Evolutionary conservation across 2,329 filamentous ascomycete genomes (phyloP).

Genomic region (Eutypella sp.): DNA sequence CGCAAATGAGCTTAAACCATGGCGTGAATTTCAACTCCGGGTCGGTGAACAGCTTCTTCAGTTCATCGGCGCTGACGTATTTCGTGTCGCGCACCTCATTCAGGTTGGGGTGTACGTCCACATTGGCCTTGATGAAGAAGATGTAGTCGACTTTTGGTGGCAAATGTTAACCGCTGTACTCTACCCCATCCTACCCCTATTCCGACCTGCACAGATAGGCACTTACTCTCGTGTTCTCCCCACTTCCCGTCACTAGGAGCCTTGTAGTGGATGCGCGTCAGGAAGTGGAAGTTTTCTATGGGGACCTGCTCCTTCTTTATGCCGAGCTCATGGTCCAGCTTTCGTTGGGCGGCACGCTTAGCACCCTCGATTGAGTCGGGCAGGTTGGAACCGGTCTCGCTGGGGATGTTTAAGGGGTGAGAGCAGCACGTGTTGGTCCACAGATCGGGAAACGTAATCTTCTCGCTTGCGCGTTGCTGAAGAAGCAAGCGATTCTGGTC

Average conservation of each 20-base stretch:
- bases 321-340: slow-evolving; percentile 90
- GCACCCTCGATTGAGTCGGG: slow-evolving; percentile 77
- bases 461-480: slow-evolving; percentile 91
- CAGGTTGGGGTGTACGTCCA: slow-evolving; percentile 73
- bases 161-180: slow-evolving; percentile 13
- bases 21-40: slow-evolving; percentile 82
- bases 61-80: slow-evolving; percentile 76
- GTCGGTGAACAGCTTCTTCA: slow-evolving; percentile 82
- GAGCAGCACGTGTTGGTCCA: slow-evolving; percentile 99
- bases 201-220: no score
- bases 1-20: slow-evolving; percentile 99
- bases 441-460: slow-evolving; percentile 98
- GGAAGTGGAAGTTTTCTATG: slow-evolving; percentile 83
- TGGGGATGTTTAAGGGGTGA: slow-evolving; percentile 85
- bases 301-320: slow-evolving; percentile 88
- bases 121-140: slow-evolving; percentile 92
- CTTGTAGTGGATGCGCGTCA: slow-evolving; percentile 97
- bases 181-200: no score
- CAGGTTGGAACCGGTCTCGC: slow-evolving; percentile 82
- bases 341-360: slow-evolving; percentile 87
- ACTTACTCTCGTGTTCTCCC: slow-evolving; percentile 95
- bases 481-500: slow-evolving; percentile 86
- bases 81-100: slow-evolving; percentile 86
- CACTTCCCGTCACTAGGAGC: slow-evolving; percentile 95
- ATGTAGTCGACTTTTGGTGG: slow-evolving; percentile 89